A percentile compares a stretch with the other conserved stretches of the same genome.
Conservation (phyloP, 805 yeast species). For the Monosporozyma aquatica region DNA sequence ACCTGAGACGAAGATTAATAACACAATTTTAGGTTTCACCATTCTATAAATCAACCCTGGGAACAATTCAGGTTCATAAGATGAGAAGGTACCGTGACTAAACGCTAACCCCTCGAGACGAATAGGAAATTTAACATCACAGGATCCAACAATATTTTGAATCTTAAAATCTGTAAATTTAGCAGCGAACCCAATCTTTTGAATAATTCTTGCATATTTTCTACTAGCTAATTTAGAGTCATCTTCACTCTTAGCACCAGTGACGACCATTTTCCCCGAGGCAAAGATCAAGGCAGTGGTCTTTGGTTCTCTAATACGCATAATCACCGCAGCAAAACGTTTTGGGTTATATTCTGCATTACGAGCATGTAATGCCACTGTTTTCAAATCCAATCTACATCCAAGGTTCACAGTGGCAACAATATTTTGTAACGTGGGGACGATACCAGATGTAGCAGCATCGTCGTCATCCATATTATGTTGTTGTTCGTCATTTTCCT, state of each 20-base stretch:
- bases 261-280: constrained; percentile 98
- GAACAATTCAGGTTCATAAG: constrained; percentile 95
- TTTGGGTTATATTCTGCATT: constrained; percentile 98
- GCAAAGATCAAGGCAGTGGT: constrained; percentile 97
- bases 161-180: constrained; percentile 96
- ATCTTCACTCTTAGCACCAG: constrained; percentile 98
- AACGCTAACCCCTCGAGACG: constrained; percentile 95
- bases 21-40: constrained; percentile 97
- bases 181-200: constrained; percentile 94
- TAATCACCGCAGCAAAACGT: constrained; percentile 98
- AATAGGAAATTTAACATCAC: constrained; percentile 97
- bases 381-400: constrained; percentile 89
- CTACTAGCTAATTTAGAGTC: constrained; percentile 97
- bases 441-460: constrained; percentile 85
- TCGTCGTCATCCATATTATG: constrained; percentile 37
- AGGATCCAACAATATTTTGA: constrained; percentile 95
- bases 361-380: constrained; percentile 96
- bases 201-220: constrained; percentile 95
- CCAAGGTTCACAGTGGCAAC: constrained; percentile 97
- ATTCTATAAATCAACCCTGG: constrained; percentile 98
- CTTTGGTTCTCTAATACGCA: constrained; percentile 98
- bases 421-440: constrained; percentile 87
- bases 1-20: constrained; percentile 92
- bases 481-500: constrained; percentile 2
- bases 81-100: constrained; percentile 96